Conservation (phyloP, 202 grass and related monocot species). For the Cymbopogon flexuosus region DNA sequence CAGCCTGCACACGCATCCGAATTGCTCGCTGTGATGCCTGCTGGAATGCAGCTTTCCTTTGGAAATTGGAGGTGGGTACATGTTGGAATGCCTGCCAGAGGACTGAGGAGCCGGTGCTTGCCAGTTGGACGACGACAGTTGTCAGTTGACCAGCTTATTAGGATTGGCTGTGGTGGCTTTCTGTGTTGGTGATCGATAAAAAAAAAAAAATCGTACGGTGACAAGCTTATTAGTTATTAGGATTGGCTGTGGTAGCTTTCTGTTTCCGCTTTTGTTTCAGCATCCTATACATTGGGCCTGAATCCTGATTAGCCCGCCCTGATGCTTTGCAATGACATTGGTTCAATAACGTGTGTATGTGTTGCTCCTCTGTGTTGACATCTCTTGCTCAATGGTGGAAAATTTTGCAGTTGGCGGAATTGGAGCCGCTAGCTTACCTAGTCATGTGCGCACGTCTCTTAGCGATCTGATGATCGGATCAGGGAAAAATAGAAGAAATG, state of each 20-base stretch:
- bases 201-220: not conserved
- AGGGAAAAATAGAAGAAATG: not conserved
- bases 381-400: not conserved
- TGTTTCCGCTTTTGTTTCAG: not conserved
- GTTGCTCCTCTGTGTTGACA: not conserved
- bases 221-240: too few species aligned
- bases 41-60: not conserved
- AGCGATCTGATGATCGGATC: not conserved
- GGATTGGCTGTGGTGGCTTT: not conserved
- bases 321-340: slow-evolving; percentile 1
- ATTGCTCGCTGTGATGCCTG: not conserved
- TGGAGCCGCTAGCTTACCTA: not conserved
- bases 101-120: not conserved
- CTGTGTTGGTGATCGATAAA: not conserved
- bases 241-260: too few species aligned
- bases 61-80: not conserved
- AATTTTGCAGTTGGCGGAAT: not conserved
- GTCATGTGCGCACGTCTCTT: slow-evolving; percentile 5
- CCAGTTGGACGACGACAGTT: slow-evolving; percentile 3
- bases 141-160: not conserved
- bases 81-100: not conserved
- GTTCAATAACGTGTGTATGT: not conserved
- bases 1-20: not conserved
- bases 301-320: not conserved
- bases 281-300: not conserved